A percentile compares a stretch with the other conserved stretches of the same genome.
These are phyloP conservation scores for Fraxinus greggii DNA, from an alignment of 305 asterid genomes.

Conservation along the genomic window DNA sequence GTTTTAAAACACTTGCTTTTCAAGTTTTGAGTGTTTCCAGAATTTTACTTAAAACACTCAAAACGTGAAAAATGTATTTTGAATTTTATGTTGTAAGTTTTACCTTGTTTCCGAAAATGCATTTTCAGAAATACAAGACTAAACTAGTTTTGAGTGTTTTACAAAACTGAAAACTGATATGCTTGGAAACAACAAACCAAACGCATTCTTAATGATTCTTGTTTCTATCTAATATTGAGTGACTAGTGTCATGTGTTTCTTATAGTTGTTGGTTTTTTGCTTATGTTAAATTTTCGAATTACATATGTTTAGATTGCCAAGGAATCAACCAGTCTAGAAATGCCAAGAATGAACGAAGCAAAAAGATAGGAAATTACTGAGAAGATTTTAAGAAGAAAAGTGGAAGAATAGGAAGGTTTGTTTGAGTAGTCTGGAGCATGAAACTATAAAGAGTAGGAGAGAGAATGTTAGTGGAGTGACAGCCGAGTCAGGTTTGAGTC, in stretches of 20 bases:
- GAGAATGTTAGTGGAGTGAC: constrained; percentile 36
- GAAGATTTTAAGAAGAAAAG: constrained; percentile 43
- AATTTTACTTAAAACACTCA: too few relatives aligned
- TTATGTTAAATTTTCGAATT: neutral
- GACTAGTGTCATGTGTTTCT: neutral
- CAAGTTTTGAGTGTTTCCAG: too few relatives aligned
- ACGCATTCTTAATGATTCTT: neutral
- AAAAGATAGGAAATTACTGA: neutral
- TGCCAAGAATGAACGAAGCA: neutral
- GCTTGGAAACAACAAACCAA: neutral
- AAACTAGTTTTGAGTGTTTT: neutral
- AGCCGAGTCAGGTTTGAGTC: constrained; percentile 29
- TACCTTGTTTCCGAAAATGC: too few relatives aligned
- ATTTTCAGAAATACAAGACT: neutral
- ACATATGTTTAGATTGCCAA: neutral
- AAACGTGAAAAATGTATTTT: too few relatives aligned
- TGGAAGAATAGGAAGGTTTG: constrained; percentile 48
- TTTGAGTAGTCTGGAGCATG: constrained; percentile 44
- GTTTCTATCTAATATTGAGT: neutral
- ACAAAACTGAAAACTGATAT: too few relatives aligned
- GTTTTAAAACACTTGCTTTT: too few relatives aligned
- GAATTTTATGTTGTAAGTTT: too few relatives aligned
- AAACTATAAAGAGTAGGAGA: constrained; percentile 58
- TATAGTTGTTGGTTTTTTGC: neutral
- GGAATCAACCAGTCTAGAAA: neutral